Evolutionary conservation across 164 flowering plant species (phyloP).

Genomic region (Stephania cephalantha): DNA sequence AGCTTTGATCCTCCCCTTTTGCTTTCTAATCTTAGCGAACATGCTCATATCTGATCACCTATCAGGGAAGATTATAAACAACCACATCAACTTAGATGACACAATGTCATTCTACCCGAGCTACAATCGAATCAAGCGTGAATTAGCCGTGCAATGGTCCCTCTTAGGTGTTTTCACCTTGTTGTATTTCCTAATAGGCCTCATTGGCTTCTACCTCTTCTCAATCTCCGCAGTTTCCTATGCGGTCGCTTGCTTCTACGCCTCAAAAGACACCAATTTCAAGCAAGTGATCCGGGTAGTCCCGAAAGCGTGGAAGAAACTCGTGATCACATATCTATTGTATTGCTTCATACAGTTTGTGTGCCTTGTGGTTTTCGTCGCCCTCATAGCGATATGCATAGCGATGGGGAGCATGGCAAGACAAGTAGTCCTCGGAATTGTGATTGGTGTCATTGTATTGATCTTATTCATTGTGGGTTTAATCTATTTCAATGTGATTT

Average conservation of each 20-base stretch:
- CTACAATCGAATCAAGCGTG: constrained; percentile 27
- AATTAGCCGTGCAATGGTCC: constrained; percentile 20
- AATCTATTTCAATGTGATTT: constrained; percentile 64
- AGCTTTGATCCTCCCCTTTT: constrained; percentile 73
- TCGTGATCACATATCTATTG: constrained; percentile 54
- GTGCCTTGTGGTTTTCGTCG: constrained; percentile 31
- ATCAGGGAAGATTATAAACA: constrained; percentile 32
- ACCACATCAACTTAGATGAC: background rate
- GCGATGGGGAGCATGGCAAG: constrained; percentile 7
- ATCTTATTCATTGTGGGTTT: constrained; percentile 48
- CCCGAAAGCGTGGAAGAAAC: constrained; percentile 54
- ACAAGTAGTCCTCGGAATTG: background rate
- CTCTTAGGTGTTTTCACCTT: constrained; percentile 44
- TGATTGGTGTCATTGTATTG: constrained; percentile 13
- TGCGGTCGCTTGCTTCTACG: constrained; percentile 75
- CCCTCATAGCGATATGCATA: constrained; percentile 20
- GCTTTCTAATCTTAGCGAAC: constrained; percentile 76
- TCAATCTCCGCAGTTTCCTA: constrained; percentile 86
- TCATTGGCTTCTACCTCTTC: constrained; percentile 79
- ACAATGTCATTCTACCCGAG: constrained; percentile 8
- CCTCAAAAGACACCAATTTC: constrained; percentile 63
- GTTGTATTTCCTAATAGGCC: constrained; percentile 58
- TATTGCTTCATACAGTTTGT: constrained; percentile 41
- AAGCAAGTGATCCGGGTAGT: constrained; percentile 52
- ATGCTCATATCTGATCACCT: constrained; percentile 61